Evolutionary conservation across 2,329 filamentous ascomycete genomes (phyloP), one percentile per base, ranked within the genome.

Genomic region (Hypoxylon sp.): DNA sequence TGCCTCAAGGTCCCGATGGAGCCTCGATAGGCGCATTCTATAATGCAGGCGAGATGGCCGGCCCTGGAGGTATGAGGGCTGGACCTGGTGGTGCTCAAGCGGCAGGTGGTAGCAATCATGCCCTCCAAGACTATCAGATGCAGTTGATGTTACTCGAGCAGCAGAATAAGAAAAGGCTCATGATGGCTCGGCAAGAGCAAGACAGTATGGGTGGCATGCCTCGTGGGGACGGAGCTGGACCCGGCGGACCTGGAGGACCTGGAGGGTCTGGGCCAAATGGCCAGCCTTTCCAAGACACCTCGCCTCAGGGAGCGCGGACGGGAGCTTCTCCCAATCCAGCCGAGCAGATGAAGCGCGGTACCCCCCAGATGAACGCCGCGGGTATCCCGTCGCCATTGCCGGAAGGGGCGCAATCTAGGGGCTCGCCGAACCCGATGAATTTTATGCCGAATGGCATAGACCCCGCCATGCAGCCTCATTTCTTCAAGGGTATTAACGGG

Each of bases 41-140:
- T 78, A 92, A 92, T 75, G 82, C 86, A 17, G 81, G 84, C 61
- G 89, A 91, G 37, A 87, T 92, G 82, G 82, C 80, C 35, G 85
- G 82, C 53, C 85, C 86, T 25, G 85, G 81, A 48, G 86, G 83
- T 60, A 91, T 93, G 83, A 86, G 91, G 61, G 80, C 82, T 35
- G 85, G 82, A 44, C 82, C 84, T 30, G 84, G 82, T 42, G 81
- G 80, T 50, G 70, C 62, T 35, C 85, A 85, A 71, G 81, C 81
- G 14, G 84, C 81, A 69, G 85, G 81, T 74, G 86, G 83, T 56
- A 92, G 91, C 80, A 95, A 94, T 78, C 92, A 95, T 78, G 92
- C 92, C 22, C 85, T 95, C 50, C 92, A 95, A 80, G 92, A 96
- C 79, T 95, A 95, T 76, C 92, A 95, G 82, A 95, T 95, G 92